Conservation (phyloP, 2,329 filamentous ascomycete species). For the Colletotrichum lupini region DNA sequence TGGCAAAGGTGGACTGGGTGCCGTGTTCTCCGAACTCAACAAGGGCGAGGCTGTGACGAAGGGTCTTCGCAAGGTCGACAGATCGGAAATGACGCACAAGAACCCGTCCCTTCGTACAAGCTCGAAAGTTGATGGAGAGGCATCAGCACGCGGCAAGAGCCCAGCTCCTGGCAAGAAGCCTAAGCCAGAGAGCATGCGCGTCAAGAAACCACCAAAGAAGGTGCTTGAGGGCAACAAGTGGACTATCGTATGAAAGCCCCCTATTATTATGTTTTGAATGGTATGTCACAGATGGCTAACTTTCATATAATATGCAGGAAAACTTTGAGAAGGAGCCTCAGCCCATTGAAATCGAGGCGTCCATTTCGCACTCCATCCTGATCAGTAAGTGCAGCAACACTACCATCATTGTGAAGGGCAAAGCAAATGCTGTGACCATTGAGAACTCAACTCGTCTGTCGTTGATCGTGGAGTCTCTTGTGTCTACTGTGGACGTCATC, state of each 20-base stretch:
- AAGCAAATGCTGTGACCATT: constrained; percentile 95
- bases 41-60: constrained; percentile 89
- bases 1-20: constrained; percentile 74
- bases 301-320: constrained; percentile 64
- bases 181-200: constrained; percentile 86
- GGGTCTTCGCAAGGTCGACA: constrained; percentile 91
- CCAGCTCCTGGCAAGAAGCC: constrained; percentile 89
- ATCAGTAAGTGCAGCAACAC: constrained; percentile 93
- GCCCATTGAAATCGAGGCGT: constrained; percentile 84
- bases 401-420: constrained; percentile 89
- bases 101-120: constrained; percentile 86
- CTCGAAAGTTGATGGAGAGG: constrained; percentile 72
- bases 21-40: constrained; percentile 93
- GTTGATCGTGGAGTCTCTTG: constrained; percentile 87
- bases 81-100: constrained; percentile 98
- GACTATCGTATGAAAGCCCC: constrained; percentile 73
- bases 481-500: constrained; percentile 93
- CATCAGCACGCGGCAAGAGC: constrained; percentile 76
- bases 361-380: constrained; percentile 87
- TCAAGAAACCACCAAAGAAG: constrained; percentile 84
- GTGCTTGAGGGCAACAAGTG: constrained; percentile 92
- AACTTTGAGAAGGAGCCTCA: constrained; percentile 84
- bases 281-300: neutral
- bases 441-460: constrained; percentile 90
- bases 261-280: neutral